Evolutionary conservation across 2,329 filamentous ascomycete genomes (phyloP), one percentile per base, ranked within the genome.

Genomic region (Mariannaea sp.): DNA sequence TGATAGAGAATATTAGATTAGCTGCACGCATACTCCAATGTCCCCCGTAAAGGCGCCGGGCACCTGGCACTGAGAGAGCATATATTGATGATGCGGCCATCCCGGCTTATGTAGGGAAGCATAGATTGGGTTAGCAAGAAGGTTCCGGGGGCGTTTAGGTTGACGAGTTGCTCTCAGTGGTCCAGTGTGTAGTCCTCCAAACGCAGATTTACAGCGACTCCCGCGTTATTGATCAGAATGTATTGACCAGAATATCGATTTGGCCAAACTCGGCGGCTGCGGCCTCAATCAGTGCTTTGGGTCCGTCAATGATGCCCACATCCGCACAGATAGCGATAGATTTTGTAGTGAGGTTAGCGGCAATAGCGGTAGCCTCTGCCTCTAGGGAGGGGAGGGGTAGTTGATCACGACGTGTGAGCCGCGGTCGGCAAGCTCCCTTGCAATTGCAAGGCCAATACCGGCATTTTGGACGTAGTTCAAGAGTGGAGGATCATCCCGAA

Each of bases 401-500:
- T 56, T 56, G 44, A 56, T 20, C 27, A 49, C 49, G 12, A 40
- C 44, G 13, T 32, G 22, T n/a, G 53, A 49, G 6, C 53, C 53
- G 16, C 53, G 53, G 7, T 39, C 26, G 4, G 53, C 43, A 14
- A 57, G 50, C 46, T 78, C 77, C 22, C 66, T 63, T 3, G 73
- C 75, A 26, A 78, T 76, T 26, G 75, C 75, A 9, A 70, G 68
- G 19, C 77, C 77, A 52, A 80, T 78, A 39, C 77, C 77, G 22
- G n/a, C n/a, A n/a, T n/a, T n/a, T n/a, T n/a, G n/a, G n/a, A n/a
- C n/a, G n/a, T n/a, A n/a, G n/a, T n/a, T n/a, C n/a, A n/a, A n/a
- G n/a, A n/a, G n/a, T n/a, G n/a, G n/a, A n/a, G n/a, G n/a, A n/a
- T n/a, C n/a, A n/a, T n/a, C n/a, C n/a, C n/a, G n/a, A n/a, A n/a